A percentile compares a stretch with the other conserved stretches of the same genome.
Conservation (phyloP, 768 basidiomycete species). For the Boletus tomentosulus region DNA sequence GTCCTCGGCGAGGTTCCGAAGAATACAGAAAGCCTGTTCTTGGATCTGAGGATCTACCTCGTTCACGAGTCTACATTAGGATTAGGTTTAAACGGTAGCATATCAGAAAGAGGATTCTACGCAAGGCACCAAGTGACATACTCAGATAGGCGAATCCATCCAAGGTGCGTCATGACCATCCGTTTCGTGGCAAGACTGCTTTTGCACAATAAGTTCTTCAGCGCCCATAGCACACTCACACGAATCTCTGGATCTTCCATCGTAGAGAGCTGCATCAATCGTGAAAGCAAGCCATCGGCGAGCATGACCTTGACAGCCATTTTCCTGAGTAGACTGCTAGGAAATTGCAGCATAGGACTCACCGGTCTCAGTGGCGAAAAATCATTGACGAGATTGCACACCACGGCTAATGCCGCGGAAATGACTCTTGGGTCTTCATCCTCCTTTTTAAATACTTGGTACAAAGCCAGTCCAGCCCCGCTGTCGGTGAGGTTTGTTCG, state of each 20-base stretch:
- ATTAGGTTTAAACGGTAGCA: neutral
- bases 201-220: slow-evolving; percentile 78
- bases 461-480: slow-evolving; percentile 69
- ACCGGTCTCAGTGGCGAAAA: slow-evolving; percentile 79
- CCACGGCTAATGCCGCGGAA: slow-evolving; percentile 63
- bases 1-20: slow-evolving; percentile 64
- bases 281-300: slow-evolving; percentile 60
- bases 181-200: slow-evolving; percentile 56
- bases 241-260: slow-evolving; percentile 53
- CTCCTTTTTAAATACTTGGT: slow-evolving; percentile 50
- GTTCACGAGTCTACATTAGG: slow-evolving; percentile 44
- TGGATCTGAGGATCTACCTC: slow-evolving; percentile 53
- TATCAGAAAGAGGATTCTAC: neutral
- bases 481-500: slow-evolving; percentile 83
- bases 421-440: slow-evolving; percentile 70
- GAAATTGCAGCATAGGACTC: slow-evolving; percentile 25
- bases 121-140: slow-evolving; percentile 30
- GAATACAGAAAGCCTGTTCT: slow-evolving; percentile 67
- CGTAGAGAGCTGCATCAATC: slow-evolving; percentile 57
- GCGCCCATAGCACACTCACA: slow-evolving; percentile 77
- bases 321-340: neutral
- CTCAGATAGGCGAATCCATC: slow-evolving; percentile 60
- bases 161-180: slow-evolving; percentile 62
- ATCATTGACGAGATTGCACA: slow-evolving; percentile 84
- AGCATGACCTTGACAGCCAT: slow-evolving; percentile 49